phyloP scores from a whole-genome alignment of 352 stramenopile species.

The Phytopythium boreale region DNA sequence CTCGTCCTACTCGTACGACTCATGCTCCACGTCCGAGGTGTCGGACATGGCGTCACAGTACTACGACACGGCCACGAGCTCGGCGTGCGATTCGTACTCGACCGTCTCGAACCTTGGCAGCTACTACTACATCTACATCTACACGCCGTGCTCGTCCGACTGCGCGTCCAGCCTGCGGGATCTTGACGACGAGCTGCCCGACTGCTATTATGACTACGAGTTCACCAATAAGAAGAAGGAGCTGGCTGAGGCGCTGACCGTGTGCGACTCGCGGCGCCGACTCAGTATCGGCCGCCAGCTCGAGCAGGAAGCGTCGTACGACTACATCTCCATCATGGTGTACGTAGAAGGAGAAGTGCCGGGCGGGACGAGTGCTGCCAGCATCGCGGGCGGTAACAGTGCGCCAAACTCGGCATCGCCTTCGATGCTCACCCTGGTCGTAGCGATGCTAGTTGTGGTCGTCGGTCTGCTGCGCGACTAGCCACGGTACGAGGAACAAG shows the following conservation, averaged over 20 bases:
- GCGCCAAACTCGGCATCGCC: not conserved
- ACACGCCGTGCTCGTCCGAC: constrained; percentile 21
- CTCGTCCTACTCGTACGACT: constrained; percentile 1
- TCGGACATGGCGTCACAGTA: constrained; percentile 14
- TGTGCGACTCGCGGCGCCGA: constrained; percentile 3
- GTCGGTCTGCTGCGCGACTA: not conserved
- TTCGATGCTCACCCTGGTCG: not conserved
- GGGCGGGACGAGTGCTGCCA: not conserved
- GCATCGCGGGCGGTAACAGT: not conserved
- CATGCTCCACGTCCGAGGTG: constrained; percentile 10
- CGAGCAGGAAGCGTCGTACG: not conserved
- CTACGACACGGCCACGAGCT: constrained; percentile 17
- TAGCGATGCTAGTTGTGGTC: not conserved
- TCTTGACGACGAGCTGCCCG: constrained; percentile 17
- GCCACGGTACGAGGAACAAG: not conserved
- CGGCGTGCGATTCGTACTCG: constrained; percentile 18
- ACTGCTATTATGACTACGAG: constrained; percentile 36
- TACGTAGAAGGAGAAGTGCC: not conserved
- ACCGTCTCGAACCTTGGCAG: constrained; percentile 1
- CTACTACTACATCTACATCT: constrained; percentile 19
- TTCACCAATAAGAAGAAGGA: constrained; percentile 30
- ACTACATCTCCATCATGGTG: not conserved
- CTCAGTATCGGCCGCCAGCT: not conserved
- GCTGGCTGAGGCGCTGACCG: constrained; percentile 2
- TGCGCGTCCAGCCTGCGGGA: constrained; percentile 16